Percentiles rank a stretch among this genome's conserved stretches.
These are phyloP conservation scores for Cystobasidium sp. DNA, from an alignment of 1,284 basidiomycete species.

Conservation along the genomic window DNA sequence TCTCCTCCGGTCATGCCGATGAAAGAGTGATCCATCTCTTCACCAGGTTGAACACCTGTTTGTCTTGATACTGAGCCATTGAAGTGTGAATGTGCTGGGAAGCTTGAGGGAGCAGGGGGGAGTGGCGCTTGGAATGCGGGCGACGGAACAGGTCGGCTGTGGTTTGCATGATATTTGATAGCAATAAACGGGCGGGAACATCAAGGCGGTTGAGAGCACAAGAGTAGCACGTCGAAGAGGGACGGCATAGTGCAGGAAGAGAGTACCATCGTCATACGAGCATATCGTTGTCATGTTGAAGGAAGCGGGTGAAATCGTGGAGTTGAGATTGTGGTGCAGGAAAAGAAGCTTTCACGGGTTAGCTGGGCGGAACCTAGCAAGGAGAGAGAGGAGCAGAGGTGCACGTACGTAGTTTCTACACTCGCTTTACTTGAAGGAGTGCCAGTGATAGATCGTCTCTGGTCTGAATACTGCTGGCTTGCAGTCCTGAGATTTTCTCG, in stretches of 20 bases:
- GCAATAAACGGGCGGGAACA: neutral
- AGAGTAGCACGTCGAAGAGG: no score
- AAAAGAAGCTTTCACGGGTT: slow-evolving; percentile 12
- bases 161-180: neutral
- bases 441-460: slow-evolving; percentile 32
- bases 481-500: slow-evolving; percentile 39
- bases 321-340: slow-evolving; percentile 7
- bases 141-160: slow-evolving; percentile 42
- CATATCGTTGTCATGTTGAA: neutral
- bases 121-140: slow-evolving; percentile 43
- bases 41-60: slow-evolving; percentile 3
- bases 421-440: slow-evolving; percentile 19
- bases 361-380: neutral
- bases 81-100: slow-evolving; percentile 26
- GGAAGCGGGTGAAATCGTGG: slow-evolving; percentile 8
- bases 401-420: slow-evolving; percentile 34
- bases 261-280: no score
- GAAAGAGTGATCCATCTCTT: slow-evolving; percentile 63
- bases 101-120: neutral
- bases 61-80: neutral
- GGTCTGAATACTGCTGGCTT: slow-evolving; percentile 23
- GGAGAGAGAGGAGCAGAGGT: neutral
- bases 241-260: no score
- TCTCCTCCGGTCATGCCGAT: slow-evolving; percentile 93
- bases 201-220: no score